Evolutionary conservation across 768 basidiomycete species (phyloP).

Genomic region (Collybia sordida): DNA sequence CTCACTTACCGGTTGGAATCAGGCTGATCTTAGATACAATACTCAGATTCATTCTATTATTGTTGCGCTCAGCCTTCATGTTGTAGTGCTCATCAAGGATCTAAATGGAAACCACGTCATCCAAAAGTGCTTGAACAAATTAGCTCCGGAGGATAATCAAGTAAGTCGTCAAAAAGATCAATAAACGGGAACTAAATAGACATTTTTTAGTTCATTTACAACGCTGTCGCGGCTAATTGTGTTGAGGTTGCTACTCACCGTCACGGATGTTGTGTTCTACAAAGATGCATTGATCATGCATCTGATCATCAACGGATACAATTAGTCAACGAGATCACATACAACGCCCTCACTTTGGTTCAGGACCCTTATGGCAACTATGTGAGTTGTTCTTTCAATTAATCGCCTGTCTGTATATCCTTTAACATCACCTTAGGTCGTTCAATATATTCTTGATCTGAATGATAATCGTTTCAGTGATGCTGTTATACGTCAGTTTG

Average conservation of each 20-base stretch:
- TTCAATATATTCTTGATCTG: constrained; percentile 97
- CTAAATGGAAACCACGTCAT: constrained; percentile 97
- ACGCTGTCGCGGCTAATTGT: constrained; percentile 97
- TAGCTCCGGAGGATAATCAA: constrained; percentile 98
- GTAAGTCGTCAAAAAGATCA: constrained; percentile 31
- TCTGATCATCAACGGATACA: constrained; percentile 94
- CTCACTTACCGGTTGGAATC: constrained; percentile 51
- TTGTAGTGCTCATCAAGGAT: constrained; percentile 99
- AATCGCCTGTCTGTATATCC: constrained; percentile 1
- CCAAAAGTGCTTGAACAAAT: constrained; percentile 98
- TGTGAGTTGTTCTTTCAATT: constrained; percentile 38
- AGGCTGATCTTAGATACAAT: constrained; percentile 84
- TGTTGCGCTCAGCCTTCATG: constrained; percentile 93
- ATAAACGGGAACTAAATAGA: neutral
- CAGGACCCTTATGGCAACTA: constrained; percentile 97
- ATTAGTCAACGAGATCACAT: constrained; percentile 98
- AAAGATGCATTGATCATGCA: constrained; percentile 97
- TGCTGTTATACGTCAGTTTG: constrained; percentile 94
- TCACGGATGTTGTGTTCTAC: constrained; percentile 97
- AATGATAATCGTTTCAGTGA: constrained; percentile 99
- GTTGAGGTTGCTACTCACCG: constrained; percentile 98
- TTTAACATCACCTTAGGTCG: constrained; percentile 53
- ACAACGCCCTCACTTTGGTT: constrained; percentile 94
- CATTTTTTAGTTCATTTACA: constrained; percentile 85
- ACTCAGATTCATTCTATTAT: constrained; percentile 96